phyloP scores from a whole-genome alignment of 345 rosid genomes.

The Rhodamnia argentea region DNA sequence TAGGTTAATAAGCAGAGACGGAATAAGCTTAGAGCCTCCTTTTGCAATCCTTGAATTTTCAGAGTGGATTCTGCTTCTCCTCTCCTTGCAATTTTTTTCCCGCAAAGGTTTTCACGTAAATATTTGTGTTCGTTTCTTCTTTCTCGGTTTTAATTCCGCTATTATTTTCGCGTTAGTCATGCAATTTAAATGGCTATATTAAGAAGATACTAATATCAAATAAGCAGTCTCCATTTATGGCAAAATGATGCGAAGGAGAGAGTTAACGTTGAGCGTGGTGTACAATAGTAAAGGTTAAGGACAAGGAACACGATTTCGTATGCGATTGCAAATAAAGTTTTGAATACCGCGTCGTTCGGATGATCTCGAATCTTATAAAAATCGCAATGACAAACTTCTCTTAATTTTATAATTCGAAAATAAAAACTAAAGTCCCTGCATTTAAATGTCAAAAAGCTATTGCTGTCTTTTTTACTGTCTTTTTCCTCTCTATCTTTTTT shows the following conservation, averaged over 20 bases:
- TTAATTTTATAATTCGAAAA: not conserved
- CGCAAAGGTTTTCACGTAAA: no score
- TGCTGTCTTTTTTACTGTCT: not conserved
- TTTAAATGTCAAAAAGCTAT: not conserved
- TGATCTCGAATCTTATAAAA: not conserved
- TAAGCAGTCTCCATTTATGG: not conserved
- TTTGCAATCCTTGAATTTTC: no score
- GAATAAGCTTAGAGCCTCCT: no score
- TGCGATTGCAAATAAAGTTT: not conserved
- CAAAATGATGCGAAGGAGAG: not conserved
- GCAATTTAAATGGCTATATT: not conserved
- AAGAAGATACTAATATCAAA: not conserved
- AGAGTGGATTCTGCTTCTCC: no score
- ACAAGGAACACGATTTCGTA: not conserved
- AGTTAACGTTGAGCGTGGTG: not conserved
- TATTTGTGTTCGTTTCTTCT: no score
- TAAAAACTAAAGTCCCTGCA: not conserved
- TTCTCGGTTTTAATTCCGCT: no score
- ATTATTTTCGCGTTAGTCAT: no score
- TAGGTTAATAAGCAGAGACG: no score
- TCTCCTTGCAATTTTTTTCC: no score
- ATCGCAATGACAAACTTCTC: not conserved
- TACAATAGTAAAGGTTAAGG: no score
- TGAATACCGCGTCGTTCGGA: accelerated
- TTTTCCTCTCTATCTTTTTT: no score